Conservation (phyloP, 495 filamentous ascomycete genomes). For the Cercophora scortea region DNA sequence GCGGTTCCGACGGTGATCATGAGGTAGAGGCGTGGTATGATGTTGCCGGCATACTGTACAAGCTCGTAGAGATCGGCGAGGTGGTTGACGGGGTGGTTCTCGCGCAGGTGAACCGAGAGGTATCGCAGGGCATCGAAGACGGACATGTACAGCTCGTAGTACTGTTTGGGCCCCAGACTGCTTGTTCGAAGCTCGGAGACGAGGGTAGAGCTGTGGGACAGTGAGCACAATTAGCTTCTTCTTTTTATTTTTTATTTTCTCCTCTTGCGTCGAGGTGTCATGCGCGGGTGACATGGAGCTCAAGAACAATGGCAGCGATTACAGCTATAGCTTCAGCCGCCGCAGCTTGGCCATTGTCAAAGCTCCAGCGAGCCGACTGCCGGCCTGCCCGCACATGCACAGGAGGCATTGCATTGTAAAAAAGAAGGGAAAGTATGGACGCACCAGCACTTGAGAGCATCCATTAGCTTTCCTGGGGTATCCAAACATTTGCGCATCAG, state of each 20-base stretch:
- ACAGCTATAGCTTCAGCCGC: too few relatives aligned
- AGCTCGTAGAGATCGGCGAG: conserved; percentile 97
- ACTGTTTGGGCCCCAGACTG: conserved; percentile 93
- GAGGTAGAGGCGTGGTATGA: conserved; percentile 89
- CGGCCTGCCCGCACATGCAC: too few relatives aligned
- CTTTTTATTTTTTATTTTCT: too few relatives aligned
- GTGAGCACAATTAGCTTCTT: not conserved
- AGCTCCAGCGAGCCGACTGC: too few relatives aligned
- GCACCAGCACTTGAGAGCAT: conserved; percentile 98
- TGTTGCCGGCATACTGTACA: conserved; percentile 98
- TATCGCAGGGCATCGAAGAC: conserved; percentile 97
- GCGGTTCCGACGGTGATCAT: conserved; percentile 99
- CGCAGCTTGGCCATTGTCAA: too few relatives aligned
- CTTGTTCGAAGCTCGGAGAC: conserved; percentile 96
- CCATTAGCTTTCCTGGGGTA: conserved; percentile 97
- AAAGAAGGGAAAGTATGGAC: conserved; percentile 17
- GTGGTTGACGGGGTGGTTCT: conserved; percentile 96
- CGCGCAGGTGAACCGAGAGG: conserved; percentile 90
- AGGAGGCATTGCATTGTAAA: not conserved
- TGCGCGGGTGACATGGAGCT: too few relatives aligned
- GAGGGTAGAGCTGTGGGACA: conserved; percentile 69
- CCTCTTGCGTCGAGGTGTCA: too few relatives aligned
- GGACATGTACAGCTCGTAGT: conserved; percentile 99
- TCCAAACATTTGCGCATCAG: conserved; percentile 98
- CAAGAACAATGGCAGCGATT: too few relatives aligned